Conservation (phyloP, 768 basidiomycete genomes). For the Cytidiella melzeri region DNA sequence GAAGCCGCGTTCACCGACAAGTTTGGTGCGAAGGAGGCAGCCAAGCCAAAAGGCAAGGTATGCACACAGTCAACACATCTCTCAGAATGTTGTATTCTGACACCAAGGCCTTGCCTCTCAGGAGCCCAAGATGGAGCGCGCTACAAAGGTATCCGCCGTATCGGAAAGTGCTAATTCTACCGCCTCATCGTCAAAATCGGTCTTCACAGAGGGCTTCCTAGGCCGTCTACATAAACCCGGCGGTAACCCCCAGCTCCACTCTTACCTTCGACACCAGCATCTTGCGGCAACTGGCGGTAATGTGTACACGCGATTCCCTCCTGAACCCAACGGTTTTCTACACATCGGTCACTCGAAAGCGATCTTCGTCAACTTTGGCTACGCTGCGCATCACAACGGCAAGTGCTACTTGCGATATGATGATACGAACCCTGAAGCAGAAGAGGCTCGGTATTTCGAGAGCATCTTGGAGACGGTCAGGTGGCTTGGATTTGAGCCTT, state of each 20-base stretch:
- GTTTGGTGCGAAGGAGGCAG: slow-evolving; percentile 69
- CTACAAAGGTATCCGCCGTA: slow-evolving; percentile 21
- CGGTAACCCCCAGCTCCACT: slow-evolving; percentile 82
- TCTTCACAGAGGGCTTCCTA: slow-evolving; percentile 94
- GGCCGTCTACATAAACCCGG: slow-evolving; percentile 90
- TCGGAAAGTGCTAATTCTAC: slow-evolving; percentile 32
- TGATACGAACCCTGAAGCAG: slow-evolving; percentile 98
- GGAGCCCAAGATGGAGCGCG: slow-evolving; percentile 45
- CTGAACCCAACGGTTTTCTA: slow-evolving; percentile 95
- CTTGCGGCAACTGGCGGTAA: slow-evolving; percentile 71
- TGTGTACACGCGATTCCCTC: slow-evolving; percentile 96
- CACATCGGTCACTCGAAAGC: slow-evolving; percentile 98
- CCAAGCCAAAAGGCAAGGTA: slow-evolving; percentile 65
- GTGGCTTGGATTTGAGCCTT: slow-evolving; percentile 97
- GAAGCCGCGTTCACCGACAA: slow-evolving; percentile 60
- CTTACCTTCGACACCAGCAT: slow-evolving; percentile 75
- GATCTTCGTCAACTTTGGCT: slow-evolving; percentile 98
- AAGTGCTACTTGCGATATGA: slow-evolving; percentile 93
- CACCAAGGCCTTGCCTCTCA: slow-evolving; percentile 14
- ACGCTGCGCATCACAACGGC: slow-evolving; percentile 89
- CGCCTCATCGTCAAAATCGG: slow-evolving; percentile 43
- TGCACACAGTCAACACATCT: slow-evolving; percentile 1
- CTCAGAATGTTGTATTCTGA: not conserved
- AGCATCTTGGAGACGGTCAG: slow-evolving; percentile 92
- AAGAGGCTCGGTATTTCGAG: slow-evolving; percentile 94